phyloP scores from a whole-genome alignment of 148 eudicot species.

The Rhododendron henanense region DNA sequence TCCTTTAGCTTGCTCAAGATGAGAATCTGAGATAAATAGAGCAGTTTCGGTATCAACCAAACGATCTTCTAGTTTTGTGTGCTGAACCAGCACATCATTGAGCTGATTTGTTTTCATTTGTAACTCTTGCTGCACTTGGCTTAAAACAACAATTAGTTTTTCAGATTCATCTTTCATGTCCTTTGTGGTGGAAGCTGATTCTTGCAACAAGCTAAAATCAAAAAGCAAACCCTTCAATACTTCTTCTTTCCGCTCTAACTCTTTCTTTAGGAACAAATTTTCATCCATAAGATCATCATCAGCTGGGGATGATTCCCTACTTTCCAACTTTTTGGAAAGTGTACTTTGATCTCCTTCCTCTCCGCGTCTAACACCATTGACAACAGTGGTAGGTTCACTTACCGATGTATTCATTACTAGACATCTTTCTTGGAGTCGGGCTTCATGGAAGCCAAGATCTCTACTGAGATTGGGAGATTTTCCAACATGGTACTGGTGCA shows the following conservation, averaged over 20 bases:
- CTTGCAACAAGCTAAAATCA: constrained; percentile 65
- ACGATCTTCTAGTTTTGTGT: constrained; percentile 32
- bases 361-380: not conserved
- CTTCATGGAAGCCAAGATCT: not conserved
- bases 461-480: constrained; percentile 2
- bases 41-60: constrained; percentile 38
- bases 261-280: constrained; percentile 38
- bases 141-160: constrained; percentile 33
- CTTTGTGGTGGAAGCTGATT: constrained; percentile 45
- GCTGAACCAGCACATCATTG: constrained; percentile 30
- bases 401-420: not conserved
- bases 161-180: constrained; percentile 51
- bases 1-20: constrained; percentile 39
- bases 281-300: constrained; percentile 21
- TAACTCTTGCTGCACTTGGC: constrained; percentile 43
- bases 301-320: constrained; percentile 10
- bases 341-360: constrained; percentile 10
- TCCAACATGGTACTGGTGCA: constrained; percentile 26
- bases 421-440: constrained; percentile 8
- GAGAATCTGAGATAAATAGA: constrained; percentile 33
- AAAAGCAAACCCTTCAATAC: constrained; percentile 54
- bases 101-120: constrained; percentile 39
- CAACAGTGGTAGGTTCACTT: not conserved
- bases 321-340: constrained; percentile 15
- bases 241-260: constrained; percentile 44